Evolutionary conservation across 2,329 filamentous ascomycete species (phyloP).

Genomic region (Chalaropsis thielavioides): DNA sequence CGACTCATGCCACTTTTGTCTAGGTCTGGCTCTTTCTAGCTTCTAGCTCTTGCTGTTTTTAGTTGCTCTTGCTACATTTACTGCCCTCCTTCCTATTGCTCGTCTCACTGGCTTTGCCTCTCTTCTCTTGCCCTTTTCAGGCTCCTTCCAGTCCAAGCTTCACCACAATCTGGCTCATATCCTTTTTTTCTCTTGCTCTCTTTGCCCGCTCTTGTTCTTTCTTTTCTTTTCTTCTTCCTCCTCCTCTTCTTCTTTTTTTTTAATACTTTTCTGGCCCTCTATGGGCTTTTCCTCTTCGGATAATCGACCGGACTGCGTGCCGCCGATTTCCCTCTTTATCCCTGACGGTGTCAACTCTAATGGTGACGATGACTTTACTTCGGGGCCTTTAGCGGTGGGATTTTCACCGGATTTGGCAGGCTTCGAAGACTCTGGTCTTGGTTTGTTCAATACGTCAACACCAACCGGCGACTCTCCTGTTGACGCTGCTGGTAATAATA

Average conservation of each 20-base stretch:
- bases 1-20: neutral
- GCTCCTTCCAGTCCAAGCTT: neutral
- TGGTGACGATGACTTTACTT: slow-evolving; percentile 9
- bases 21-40: neutral
- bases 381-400: slow-evolving; percentile 11
- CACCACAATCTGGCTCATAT: slow-evolving; percentile 1
- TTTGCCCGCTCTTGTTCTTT: neutral
- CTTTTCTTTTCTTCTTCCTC: neutral
- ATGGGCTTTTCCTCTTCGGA: slow-evolving; percentile 16
- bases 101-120: neutral
- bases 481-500: neutral
- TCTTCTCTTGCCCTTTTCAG: neutral
- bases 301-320: slow-evolving; percentile 10
- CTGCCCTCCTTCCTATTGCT: neutral
- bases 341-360: neutral
- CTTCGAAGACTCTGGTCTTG: slow-evolving; percentile 3
- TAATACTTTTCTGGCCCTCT: neutral
- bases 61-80: neutral
- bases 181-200: neutral
- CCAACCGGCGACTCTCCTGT: neutral
- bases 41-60: neutral
- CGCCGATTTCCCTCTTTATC: slow-evolving; percentile 8
- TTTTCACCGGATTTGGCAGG: slow-evolving; percentile 6
- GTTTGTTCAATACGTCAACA: neutral
- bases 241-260: neutral